Evolutionary conservation across 306 rosid species (phyloP).

Genomic region (Quillaja saponaria): DNA sequence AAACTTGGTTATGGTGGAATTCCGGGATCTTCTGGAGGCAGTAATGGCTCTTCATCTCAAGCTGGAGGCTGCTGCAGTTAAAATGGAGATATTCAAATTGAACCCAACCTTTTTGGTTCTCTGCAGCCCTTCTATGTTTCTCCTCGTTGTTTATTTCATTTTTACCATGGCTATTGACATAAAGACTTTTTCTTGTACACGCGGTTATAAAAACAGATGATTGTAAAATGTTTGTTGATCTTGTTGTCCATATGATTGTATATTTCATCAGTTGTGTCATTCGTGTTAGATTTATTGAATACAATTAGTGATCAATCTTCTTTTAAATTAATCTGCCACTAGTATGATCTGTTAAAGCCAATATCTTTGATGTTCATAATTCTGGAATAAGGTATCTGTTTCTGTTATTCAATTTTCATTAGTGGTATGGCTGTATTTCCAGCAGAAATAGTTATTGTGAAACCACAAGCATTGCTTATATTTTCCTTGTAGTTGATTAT

Average conservation of each 20-base stretch:
- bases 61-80: conserved; percentile 88
- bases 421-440: not conserved
- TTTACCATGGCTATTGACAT: conserved; percentile 40
- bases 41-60: conserved; percentile 84
- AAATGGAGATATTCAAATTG: conserved; percentile 37
- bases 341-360: not conserved
- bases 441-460: not conserved
- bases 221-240: conserved; percentile 51
- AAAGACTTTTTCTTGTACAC: conserved; percentile 19
- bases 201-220: conserved; percentile 36
- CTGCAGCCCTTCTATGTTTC: conserved; percentile 21
- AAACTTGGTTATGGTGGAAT: conserved; percentile 97
- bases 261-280: conserved; percentile 42
- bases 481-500: no score
- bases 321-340: conserved; percentile 30
- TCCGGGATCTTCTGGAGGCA: conserved; percentile 95
- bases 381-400: not conserved
- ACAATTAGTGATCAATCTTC: conserved; percentile 1
- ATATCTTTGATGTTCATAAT: not conserved
- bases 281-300: conserved; percentile 34
- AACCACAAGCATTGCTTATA: no score
- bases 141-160: conserved; percentile 15
- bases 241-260: conserved; percentile 44
- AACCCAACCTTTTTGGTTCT: conserved; percentile 30
- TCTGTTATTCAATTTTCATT: not conserved